Evolutionary conservation across 176 grass and related monocot species (phyloP).

Genomic region (Raddia distichophylla): DNA sequence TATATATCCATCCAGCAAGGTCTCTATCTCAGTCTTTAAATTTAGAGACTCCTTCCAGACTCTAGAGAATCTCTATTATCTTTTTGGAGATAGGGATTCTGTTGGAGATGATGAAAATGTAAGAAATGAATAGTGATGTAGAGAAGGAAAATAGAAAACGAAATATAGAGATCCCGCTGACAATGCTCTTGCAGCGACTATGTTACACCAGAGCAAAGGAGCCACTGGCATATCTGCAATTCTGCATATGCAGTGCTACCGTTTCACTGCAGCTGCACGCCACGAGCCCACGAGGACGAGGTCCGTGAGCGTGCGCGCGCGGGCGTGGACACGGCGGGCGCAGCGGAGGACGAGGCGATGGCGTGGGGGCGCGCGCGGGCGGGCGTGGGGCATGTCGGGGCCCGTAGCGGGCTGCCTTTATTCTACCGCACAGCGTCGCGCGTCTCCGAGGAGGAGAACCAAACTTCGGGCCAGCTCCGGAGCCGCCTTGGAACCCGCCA

Average conservation of each 20-base stretch:
- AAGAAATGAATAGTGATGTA: no score
- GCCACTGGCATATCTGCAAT: no score
- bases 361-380: constrained; percentile 45
- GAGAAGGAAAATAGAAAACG: no score
- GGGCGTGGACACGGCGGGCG: not conserved
- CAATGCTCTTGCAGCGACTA: not conserved
- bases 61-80: no score
- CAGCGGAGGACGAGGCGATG: constrained; percentile 12
- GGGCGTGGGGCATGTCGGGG: constrained; percentile 54
- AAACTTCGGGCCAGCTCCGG: constrained; percentile 16
- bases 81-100: no score
- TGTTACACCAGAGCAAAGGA: not conserved
- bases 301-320: not conserved
- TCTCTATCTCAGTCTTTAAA: no score
- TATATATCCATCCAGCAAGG: no score
- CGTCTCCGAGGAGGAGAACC: not conserved
- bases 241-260: not conserved
- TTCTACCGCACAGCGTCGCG: not conserved
- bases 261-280: not conserved
- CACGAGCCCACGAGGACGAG: not conserved
- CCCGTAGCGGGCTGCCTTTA: constrained; percentile 22
- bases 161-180: no score
- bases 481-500: not conserved
- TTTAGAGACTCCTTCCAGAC: no score
- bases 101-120: no score